Conservation (phyloP, 345 rosid genomes). For the Abelmoschus esculentus region DNA sequence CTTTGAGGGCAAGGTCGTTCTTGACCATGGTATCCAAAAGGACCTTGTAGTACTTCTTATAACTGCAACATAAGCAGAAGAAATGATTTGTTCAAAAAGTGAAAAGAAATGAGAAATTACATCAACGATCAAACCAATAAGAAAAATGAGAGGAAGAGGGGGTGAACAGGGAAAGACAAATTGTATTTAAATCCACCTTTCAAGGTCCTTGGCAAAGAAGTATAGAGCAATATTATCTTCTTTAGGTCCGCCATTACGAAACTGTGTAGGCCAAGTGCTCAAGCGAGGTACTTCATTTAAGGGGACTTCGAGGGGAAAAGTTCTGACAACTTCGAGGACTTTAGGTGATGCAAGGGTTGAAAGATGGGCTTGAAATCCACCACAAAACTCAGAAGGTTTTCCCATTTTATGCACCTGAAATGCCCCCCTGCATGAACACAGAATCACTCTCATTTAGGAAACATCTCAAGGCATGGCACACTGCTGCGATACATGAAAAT, state of each 20-base stretch:
- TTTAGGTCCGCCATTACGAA: slow-evolving; percentile 48
- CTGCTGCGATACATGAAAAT: background rate
- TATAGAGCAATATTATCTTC: slow-evolving; percentile 88
- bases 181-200: slow-evolving; percentile 39
- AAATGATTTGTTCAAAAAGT: background rate
- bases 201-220: slow-evolving; percentile 85
- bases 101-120: background rate
- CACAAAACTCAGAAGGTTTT: slow-evolving; percentile 33
- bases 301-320: slow-evolving; percentile 45
- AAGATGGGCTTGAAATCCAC: slow-evolving; percentile 84
- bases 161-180: background rate
- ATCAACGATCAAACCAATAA: background rate
- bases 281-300: slow-evolving; percentile 77
- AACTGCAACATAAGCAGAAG: too few species aligned
- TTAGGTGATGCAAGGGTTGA: slow-evolving; percentile 66
- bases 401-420: slow-evolving; percentile 57
- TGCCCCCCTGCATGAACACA: slow-evolving; percentile 50
- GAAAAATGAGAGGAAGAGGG: background rate
- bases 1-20: too few species aligned
- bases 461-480: slow-evolving; percentile 1
- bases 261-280: slow-evolving; percentile 81
- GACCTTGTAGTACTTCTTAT: too few species aligned
- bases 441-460: slow-evolving; percentile 4
- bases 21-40: too few species aligned
- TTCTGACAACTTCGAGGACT: slow-evolving; percentile 56